Conservation (phyloP, 768 basidiomycete genomes). For the Tricholoma saponaceum region DNA sequence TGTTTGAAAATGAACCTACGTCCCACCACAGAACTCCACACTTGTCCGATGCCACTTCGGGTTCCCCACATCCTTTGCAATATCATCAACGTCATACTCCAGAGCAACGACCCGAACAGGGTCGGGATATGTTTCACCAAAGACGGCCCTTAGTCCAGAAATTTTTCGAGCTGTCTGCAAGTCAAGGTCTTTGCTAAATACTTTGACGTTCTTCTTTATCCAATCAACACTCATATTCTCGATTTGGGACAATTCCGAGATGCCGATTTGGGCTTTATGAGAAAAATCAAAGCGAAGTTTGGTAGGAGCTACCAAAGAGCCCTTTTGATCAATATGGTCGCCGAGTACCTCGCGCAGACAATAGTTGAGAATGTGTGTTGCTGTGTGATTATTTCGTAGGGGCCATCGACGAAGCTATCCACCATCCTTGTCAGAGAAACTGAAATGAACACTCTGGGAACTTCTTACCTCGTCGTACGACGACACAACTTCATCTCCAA, state of each 20-base stretch:
- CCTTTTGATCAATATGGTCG: slow-evolving; percentile 97
- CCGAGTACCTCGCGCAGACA: slow-evolving; percentile 90
- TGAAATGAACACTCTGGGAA: background rate
- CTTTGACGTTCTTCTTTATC: slow-evolving; percentile 86
- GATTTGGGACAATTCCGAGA: slow-evolving; percentile 75
- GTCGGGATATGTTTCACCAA: slow-evolving; percentile 97
- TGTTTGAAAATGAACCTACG: slow-evolving; percentile 48
- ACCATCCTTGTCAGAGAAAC: background rate
- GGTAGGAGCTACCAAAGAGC: slow-evolving; percentile 92
- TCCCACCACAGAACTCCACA: slow-evolving; percentile 98
- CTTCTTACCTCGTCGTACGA: slow-evolving; percentile 84
- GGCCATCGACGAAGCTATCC: slow-evolving; percentile 87
- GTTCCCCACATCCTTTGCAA: slow-evolving; percentile 79
- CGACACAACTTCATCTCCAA: slow-evolving; percentile 80
- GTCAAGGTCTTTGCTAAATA: slow-evolving; percentile 83
- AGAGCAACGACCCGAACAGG: slow-evolving; percentile 94
- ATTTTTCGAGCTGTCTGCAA: slow-evolving; percentile 79
- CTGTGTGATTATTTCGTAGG: slow-evolving; percentile 96
- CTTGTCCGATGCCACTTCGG: slow-evolving; percentile 89
- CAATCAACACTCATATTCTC: slow-evolving; percentile 83
- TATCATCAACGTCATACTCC: slow-evolving; percentile 84
- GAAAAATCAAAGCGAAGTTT: slow-evolving; percentile 99
- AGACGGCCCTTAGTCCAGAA: slow-evolving; percentile 93
- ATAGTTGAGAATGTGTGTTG: slow-evolving; percentile 97
- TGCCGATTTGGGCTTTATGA: slow-evolving; percentile 84